Conservation (phyloP, 208 protist genomes). For the Herpetomonas muscarum region DNA sequence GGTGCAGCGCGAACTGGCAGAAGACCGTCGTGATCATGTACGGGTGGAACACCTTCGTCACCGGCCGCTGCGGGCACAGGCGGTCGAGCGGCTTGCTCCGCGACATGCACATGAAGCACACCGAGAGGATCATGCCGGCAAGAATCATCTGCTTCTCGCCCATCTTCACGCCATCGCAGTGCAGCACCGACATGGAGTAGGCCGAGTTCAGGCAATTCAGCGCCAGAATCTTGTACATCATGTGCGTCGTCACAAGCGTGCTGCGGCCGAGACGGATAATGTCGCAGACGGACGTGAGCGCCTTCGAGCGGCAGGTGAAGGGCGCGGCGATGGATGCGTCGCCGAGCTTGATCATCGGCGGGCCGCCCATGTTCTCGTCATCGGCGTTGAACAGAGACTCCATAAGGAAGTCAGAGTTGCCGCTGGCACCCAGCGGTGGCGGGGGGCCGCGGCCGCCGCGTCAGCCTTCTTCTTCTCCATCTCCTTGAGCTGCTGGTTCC, state of each 20-base stretch:
- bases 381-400: slow-evolving; percentile 88
- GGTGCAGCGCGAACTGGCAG: slow-evolving; percentile 95
- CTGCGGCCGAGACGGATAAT: slow-evolving; percentile 97
- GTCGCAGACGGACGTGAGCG: slow-evolving; percentile 85
- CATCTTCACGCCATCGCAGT: slow-evolving; percentile 96
- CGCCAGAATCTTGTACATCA: slow-evolving; percentile 99
- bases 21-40: slow-evolving; percentile 95
- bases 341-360: slow-evolving; percentile 90
- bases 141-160: slow-evolving; percentile 98
- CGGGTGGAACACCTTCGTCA: slow-evolving; percentile 92
- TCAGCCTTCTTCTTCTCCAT: slow-evolving; percentile 46
- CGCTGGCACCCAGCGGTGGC: slow-evolving; percentile 9
- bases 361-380: slow-evolving; percentile 58
- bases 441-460: slow-evolving; percentile 49
- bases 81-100: slow-evolving; percentile 89
- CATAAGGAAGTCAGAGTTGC: slow-evolving; percentile 81
- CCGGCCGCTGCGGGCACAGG: slow-evolving; percentile 91
- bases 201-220: slow-evolving; percentile 97
- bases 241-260: slow-evolving; percentile 97
- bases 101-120: slow-evolving; percentile 98
- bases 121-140: slow-evolving; percentile 90
- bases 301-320: slow-evolving; percentile 91
- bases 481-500: slow-evolving; percentile 78
- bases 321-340: slow-evolving; percentile 93
- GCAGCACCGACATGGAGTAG: slow-evolving; percentile 97